Base-by-base conservation (phyloP, 371 early-diverging fungal genomes). In the Syncephalastrum monosporum region DNA sequence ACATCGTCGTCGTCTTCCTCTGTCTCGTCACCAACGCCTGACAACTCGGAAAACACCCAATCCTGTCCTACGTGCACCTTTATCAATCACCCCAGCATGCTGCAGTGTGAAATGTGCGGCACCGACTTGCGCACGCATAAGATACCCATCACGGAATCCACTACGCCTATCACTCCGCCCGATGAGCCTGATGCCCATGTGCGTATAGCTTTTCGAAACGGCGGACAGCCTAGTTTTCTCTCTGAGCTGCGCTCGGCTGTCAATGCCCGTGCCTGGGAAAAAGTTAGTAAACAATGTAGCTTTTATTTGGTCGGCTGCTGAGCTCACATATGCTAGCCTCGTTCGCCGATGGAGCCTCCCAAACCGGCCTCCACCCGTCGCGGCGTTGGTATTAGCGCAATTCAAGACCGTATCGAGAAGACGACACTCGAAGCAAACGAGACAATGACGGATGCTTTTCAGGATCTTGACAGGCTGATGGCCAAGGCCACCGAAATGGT, bases 401-500 rank as follows among this genome's bases (percentile, higher is more conserved):
- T 96, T 42, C 85, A 89, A 65, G 83, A 82, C 14, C 82, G 81
- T 5, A 85, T 84, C 19, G 87, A 90, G 25, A 74, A 84, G 50
- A 71, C 77, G 14, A 83, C 85, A 55, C 60, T 82, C 27, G 85
- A 76, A 29, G 77, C 85, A 12, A 88, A 87, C 25, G 82, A 82
- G 41, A 86, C 91, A 0, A 74, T 96, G 45, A 66, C 74, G 42
- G 82, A 89, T 42, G 96, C 94, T 0, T 96, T 96, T 65, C 77
- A 82, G 42, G 97, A 96, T 60, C 65, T 96, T 38, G 87, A 93
- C 42, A 85, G 85, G 24, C 68, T 96, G 46, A 93, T 91, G 83
- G 81, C 81, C 27, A 92, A 90, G 66, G 95, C 95, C 0, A 81
- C 86, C 4, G 91, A 93, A 53, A 92, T 96, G 92, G 94, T 91